phyloP scores from a whole-genome alignment of 441 rosid species.

The Francoa sonchifolia region DNA sequence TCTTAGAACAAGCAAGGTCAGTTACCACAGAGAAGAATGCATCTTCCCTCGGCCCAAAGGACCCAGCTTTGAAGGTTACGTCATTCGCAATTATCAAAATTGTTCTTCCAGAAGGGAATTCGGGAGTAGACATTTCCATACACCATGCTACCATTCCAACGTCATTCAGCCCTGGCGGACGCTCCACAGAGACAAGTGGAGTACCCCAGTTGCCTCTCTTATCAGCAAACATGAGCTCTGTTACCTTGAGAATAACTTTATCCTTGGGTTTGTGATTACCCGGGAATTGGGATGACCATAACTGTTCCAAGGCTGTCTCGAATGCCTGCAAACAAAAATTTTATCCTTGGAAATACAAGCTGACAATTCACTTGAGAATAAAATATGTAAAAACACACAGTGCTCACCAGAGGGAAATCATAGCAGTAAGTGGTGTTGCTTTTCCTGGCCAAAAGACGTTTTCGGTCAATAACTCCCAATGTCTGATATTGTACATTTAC shows the following conservation, averaged over 20 bases:
- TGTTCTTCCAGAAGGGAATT: slow-evolving; percentile 90
- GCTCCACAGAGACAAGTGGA: slow-evolving; percentile 50
- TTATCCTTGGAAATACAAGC: slow-evolving; percentile 11
- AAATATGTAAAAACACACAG: slow-evolving; percentile 10
- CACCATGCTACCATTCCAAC: slow-evolving; percentile 98
- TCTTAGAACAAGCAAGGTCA: slow-evolving; percentile 82
- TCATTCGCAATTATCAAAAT: slow-evolving; percentile 77
- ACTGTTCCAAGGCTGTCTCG: slow-evolving; percentile 65
- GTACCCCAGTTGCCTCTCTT: slow-evolving; percentile 60
- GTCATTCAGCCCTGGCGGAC: slow-evolving; percentile 70
- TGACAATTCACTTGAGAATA: too few species aligned
- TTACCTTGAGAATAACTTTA: slow-evolving; percentile 41
- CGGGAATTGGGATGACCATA: slow-evolving; percentile 63
- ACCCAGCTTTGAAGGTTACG: slow-evolving; percentile 95
- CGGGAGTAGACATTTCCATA: slow-evolving; percentile 87
- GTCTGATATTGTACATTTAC: slow-evolving; percentile 65
- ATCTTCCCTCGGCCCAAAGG: slow-evolving; percentile 97
- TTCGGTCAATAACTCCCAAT: slow-evolving; percentile 62
- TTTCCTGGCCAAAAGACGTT: slow-evolving; percentile 78
- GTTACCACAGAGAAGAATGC: slow-evolving; percentile 93
- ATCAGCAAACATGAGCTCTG: slow-evolving; percentile 75
- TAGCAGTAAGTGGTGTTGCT: slow-evolving; percentile 92
- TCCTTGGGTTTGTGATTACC: slow-evolving; percentile 37
- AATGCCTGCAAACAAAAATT: slow-evolving; percentile 58
- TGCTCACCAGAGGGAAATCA: slow-evolving; percentile 88